These are phyloP conservation scores for Boletus fagicola DNA, from an alignment of 768 basidiomycete species.

Conservation along the genomic window DNA sequence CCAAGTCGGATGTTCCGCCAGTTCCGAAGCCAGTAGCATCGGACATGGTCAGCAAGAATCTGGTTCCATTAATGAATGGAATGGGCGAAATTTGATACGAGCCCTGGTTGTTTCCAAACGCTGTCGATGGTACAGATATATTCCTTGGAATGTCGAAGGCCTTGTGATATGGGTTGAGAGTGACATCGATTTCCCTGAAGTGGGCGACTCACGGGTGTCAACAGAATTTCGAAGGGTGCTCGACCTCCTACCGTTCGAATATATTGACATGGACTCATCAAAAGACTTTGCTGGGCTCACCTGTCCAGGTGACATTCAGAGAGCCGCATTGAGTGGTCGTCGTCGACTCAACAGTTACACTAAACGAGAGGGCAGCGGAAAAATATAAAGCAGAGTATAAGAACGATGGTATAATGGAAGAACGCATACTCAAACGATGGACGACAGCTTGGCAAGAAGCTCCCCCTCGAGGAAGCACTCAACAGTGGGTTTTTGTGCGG, in stretches of 20 bases:
- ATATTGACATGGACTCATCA: not conserved
- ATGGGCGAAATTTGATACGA: constrained; percentile 47
- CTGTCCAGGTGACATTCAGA: constrained; percentile 60
- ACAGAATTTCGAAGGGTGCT: constrained; percentile 47
- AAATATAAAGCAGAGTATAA: constrained; percentile 25
- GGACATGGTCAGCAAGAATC: constrained; percentile 63
- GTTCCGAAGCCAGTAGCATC: constrained; percentile 67
- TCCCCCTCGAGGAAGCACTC: constrained; percentile 8
- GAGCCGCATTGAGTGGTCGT: constrained; percentile 57
- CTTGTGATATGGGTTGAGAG: constrained; percentile 33
- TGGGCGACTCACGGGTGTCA: constrained; percentile 50
- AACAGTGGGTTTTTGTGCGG: constrained; percentile 6
- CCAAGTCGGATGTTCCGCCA: constrained; percentile 54
- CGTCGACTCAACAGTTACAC: constrained; percentile 46
- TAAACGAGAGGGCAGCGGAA: constrained; percentile 34
- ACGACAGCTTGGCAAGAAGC: constrained; percentile 10
- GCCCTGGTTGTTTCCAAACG: constrained; percentile 54
- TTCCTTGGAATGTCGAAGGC: constrained; percentile 53
- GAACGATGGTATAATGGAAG: constrained; percentile 22
- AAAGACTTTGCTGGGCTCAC: constrained; percentile 35
- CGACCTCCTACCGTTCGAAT: constrained; percentile 46
- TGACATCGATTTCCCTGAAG: not conserved
- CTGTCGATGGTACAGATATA: constrained; percentile 51
- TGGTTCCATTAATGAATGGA: constrained; percentile 37
- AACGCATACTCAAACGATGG: constrained; percentile 29